Conservation (phyloP, 306 rosid genomes). For the Arachis hypogaea region DNA sequence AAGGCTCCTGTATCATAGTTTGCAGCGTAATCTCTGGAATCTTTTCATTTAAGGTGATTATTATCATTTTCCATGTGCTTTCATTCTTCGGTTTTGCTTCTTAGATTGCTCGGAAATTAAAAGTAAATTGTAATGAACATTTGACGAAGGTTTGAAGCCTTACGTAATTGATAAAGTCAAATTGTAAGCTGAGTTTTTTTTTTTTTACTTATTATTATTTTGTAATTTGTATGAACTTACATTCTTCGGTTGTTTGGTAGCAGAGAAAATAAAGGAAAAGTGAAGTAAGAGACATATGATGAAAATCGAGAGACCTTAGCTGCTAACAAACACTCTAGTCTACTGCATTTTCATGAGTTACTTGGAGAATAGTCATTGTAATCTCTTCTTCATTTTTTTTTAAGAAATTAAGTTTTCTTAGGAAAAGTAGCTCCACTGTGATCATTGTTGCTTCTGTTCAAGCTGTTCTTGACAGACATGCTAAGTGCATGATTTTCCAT, state of each 20-base stretch:
- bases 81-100: not conserved
- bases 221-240: not conserved
- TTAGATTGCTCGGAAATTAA: constrained; percentile 14
- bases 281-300: not conserved
- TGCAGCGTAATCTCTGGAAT: not conserved
- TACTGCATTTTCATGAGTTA: not conserved
- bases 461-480: no score
- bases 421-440: constrained; percentile 6
- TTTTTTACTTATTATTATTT: not conserved
- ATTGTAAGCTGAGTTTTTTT: not conserved
- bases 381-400: not conserved
- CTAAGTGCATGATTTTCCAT: not conserved
- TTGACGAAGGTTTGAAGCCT: not conserved
- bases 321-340: not conserved
- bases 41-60: not conserved
- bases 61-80: not conserved
- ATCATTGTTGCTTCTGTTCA: not conserved
- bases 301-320: not conserved
- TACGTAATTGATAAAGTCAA: not conserved
- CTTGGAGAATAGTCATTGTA: not conserved
- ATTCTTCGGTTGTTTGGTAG: constrained; percentile 3
- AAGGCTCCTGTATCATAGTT: not conserved
- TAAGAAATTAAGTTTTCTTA: not conserved
- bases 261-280: constrained; percentile 12
- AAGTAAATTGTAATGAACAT: not conserved